Base-by-base conservation (phyloP, 768 basidiomycete genomes). In the Rhizopogon vinicolor region DNA sequence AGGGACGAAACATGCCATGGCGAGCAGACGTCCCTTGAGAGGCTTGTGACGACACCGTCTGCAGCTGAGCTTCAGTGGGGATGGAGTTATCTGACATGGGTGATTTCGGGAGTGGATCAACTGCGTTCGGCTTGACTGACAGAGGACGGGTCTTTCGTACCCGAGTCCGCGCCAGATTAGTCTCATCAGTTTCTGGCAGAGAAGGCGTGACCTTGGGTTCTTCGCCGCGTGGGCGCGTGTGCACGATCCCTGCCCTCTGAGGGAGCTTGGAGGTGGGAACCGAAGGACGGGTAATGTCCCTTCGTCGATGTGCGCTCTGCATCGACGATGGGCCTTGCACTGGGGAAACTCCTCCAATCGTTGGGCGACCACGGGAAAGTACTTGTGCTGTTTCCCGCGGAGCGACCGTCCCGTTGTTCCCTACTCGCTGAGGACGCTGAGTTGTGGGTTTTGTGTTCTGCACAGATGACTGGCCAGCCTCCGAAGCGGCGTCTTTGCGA, bases 131-230 rank as follows among this genome's bases (percentile, higher is more conserved):
- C 46, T 48, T 48, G 18, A 19, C 19, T 48, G 33, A 35, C 19
- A 18, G 25, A 25, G 3, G 25, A 25, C 25, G 25, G 25, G 25
- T 25, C 25, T 25, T 25, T 31, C 31, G 31, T 9, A 35, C 13
- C 13, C 31, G 31, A 31, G 31, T 9, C 4, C 13, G 46, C 4
- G 19, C 14, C 19, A 14, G 25, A 25, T 25, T 4, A 25, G 25
- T 25, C 3, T 4, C 18, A 18, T 48, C 33, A 9, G 33, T 35
- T 19, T 33, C 33, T 48, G 19, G 13, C 19, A 22, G 8, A 22
- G 46, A 7, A 4, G 3, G 3, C 9, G 62, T 7, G 46, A 70
- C 52, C 45, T 71, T 71, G 3, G 55, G 13, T 10, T 55, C 39
- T 39, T 35, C 51, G 3, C 3, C 25, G 3, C 25, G 25, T 25